Evolutionary conservation across 306 rosid genomes (phyloP), one percentile per base, ranked within the genome.

Genomic region (Lotus japonicus): DNA sequence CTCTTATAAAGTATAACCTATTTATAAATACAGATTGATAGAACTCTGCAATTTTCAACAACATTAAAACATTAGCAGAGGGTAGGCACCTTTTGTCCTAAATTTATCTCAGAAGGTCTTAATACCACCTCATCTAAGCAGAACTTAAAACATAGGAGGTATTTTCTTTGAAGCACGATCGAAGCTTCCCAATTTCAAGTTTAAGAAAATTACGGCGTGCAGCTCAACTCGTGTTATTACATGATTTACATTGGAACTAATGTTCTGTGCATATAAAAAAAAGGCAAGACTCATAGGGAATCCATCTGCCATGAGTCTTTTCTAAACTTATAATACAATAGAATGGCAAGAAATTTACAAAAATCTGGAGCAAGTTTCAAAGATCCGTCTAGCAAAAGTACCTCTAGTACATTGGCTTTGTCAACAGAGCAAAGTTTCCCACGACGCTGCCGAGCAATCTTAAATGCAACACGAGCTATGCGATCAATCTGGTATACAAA

Each of bases 381-480:
- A 45, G 77, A 17, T 42, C 39, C 58, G 65, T 73, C 33, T 43
- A 58, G 12, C 9, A 61, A 42, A 26, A 70, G 67, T 79, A 90
- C 98, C 98, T 92, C 98, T 77, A 90, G 83, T 56, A 94, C 98
- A 77, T 94, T 94, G 48, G 97, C 94, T 82, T 94, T 94, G 79
- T 94, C 98, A 73, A 94, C 92, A 48, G 94, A 90, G 73, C 98
- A 94, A 82, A 90, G 89, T 73, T 70, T 86, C 50, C 98, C 90
- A 28, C 15, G 56, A 52, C 98, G 81, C 86, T 85, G 90, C 60
- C 71, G 85, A 82, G 98, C 96, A 70, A 83, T 85, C 81, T 90
- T 86, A 86, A 88, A 94, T 33, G 97, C 98, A 80, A 88, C 76
- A 53, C 81, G 86, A 51, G 94, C 86, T 75, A 94, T 91, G 75